Evolutionary conservation across 1,139 yeast species (phyloP).

Genomic region (Geotrichum carabidarum): DNA sequence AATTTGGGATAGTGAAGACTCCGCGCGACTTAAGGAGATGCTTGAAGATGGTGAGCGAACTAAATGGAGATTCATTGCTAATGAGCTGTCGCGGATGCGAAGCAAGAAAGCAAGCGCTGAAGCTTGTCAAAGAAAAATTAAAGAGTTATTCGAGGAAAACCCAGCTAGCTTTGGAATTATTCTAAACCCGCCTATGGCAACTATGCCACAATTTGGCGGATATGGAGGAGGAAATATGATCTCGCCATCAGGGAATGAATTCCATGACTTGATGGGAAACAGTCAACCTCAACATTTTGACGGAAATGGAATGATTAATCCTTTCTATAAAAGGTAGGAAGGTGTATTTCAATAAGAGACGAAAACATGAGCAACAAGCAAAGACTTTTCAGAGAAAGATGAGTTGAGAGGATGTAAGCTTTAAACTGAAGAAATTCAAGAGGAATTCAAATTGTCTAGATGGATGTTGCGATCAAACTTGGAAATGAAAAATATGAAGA

Average conservation of each 20-base stretch:
- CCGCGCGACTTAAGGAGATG: slow-evolving; percentile 46
- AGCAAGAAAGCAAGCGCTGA: slow-evolving; percentile 50
- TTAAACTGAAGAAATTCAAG: too few species aligned
- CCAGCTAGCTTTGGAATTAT: slow-evolving; percentile 51
- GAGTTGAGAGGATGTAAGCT: too few species aligned
- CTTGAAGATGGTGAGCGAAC: slow-evolving; percentile 68
- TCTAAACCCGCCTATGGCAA: slow-evolving; percentile 3
- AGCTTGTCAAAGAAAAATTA: slow-evolving; percentile 54
- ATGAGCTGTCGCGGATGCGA: slow-evolving; percentile 57
- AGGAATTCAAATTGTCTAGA: too few species aligned
- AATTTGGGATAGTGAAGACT: slow-evolving; percentile 59
- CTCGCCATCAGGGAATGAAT: not conserved
- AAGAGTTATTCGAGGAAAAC: slow-evolving; percentile 50
- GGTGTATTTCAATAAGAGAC: too few species aligned
- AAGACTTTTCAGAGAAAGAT: too few species aligned
- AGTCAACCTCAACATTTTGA: not conserved
- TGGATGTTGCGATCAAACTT: too few species aligned
- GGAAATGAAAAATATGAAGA: too few species aligned
- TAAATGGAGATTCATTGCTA: slow-evolving; percentile 61
- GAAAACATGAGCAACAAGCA: too few species aligned
- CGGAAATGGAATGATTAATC: not conserved
- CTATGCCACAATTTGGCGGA: slow-evolving; percentile 30
- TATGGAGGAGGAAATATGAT: not conserved
- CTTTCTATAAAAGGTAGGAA: too few species aligned
- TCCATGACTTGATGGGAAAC: slow-evolving; percentile 4